Evolutionary conservation across 805 yeast species (phyloP).

Genomic region (Wickerhamomyces silvicola): DNA sequence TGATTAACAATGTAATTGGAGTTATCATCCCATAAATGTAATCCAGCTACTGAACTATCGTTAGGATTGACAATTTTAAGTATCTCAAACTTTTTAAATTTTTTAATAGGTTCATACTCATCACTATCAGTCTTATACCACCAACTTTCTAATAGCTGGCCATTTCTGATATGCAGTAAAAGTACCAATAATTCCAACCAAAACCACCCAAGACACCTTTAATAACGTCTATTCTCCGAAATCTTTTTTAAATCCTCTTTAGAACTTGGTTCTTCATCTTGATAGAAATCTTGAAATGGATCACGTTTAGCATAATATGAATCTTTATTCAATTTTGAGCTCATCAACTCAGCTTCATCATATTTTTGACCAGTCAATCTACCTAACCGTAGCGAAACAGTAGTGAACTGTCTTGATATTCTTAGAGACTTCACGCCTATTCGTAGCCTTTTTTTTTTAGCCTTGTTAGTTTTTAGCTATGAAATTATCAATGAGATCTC

Average conservation of each 20-base stretch:
- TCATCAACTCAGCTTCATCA: conserved; percentile 29
- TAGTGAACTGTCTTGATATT: conserved; percentile 7
- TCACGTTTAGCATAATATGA: conserved; percentile 25
- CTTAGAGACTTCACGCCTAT: too few relatives aligned
- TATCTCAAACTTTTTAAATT: conserved; percentile 20
- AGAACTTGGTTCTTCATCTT: too few relatives aligned
- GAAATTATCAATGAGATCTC: neutral
- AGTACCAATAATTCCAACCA: conserved; percentile 30
- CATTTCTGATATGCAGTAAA: conserved; percentile 34
- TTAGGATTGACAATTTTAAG: conserved; percentile 29
- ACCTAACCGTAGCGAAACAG: too few relatives aligned
- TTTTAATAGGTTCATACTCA: conserved; percentile 17
- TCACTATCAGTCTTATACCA: conserved; percentile 20
- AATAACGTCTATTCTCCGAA: conserved; percentile 37
- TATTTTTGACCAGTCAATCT: conserved; percentile 22
- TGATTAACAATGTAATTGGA: conserved; percentile 27
- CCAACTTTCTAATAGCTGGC: conserved; percentile 28
- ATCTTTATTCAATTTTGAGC: conserved; percentile 18
- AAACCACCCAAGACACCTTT: conserved; percentile 41
- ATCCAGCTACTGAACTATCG: conserved; percentile 43
- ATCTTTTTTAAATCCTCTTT: conserved; percentile 19
- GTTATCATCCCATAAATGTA: conserved; percentile 62
- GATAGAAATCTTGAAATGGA: too few relatives aligned
- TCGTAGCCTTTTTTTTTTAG: too few relatives aligned
- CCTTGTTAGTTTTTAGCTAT: too few relatives aligned